A percentile compares a stretch with the other conserved stretches of the same genome.
phyloP scores from a whole-genome alignment of 2,329 filamentous ascomycete species.

The Drechslerella stenobrocha region DNA sequence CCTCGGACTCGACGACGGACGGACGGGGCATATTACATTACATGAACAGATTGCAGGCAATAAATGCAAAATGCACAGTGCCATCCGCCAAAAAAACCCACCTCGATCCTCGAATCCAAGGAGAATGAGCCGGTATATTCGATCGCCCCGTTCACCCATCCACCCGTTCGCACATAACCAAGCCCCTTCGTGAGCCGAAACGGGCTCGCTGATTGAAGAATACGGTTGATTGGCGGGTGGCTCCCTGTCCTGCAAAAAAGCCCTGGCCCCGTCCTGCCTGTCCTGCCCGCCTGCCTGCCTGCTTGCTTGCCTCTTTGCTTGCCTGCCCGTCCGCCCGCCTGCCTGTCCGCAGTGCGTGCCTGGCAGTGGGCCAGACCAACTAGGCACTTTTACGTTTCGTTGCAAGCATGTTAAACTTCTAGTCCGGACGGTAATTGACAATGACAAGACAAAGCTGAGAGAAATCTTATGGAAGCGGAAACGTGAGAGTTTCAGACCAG shows the following conservation, averaged over 20 bases:
- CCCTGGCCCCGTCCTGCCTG: not conserved
- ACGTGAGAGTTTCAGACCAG: slow-evolving; percentile 47
- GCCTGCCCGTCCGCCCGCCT: not conserved
- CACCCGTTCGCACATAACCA: not conserved
- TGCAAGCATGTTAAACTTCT: slow-evolving; percentile 43
- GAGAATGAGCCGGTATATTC: not conserved
- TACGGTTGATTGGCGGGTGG: not conserved
- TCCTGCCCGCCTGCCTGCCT: slow-evolving; percentile 9
- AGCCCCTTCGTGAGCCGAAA: slow-evolving; percentile 1
- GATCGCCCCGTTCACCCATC: not conserved
- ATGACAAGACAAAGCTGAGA: slow-evolving; percentile 25
- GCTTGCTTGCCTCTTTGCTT: slow-evolving; percentile 5
- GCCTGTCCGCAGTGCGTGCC: slow-evolving; percentile 11
- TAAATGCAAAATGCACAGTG: slow-evolving; percentile 5
- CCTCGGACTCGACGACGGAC: not conserved
- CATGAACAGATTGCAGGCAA: not conserved
- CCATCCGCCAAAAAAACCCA: not conserved
- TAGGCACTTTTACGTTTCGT: slow-evolving; percentile 5
- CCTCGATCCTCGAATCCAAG: not conserved
- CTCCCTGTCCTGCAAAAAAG: not conserved
- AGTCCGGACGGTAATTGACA: slow-evolving; percentile 8
- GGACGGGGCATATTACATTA: slow-evolving; percentile 8
- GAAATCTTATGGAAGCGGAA: slow-evolving; percentile 45
- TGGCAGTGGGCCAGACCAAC: not conserved
- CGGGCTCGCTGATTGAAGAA: slow-evolving; percentile 5